phyloP scores from a whole-genome alignment of 2,329 filamentous ascomycete genomes.

The Teratosphaeria gauchensis region DNA sequence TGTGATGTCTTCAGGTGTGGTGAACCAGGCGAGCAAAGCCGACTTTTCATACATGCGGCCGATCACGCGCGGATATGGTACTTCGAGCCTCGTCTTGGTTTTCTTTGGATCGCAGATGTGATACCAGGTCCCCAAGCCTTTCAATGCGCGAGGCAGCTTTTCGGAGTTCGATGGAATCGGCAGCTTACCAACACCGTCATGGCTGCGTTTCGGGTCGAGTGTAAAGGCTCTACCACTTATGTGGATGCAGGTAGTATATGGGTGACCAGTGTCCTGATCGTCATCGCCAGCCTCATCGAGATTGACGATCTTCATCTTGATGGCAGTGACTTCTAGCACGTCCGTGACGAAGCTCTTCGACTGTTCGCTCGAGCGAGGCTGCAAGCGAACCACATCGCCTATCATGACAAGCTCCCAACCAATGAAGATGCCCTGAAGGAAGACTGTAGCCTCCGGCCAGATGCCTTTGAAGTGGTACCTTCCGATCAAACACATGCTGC shows the following conservation, averaged over 20 bases:
- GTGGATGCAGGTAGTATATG: constrained; percentile 37
- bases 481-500: constrained; percentile 44
- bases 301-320: constrained; percentile 41
- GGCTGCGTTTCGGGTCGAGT: constrained; percentile 22
- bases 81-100: constrained; percentile 27
- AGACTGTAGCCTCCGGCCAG: constrained; percentile 47
- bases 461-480: constrained; percentile 43
- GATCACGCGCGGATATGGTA: constrained; percentile 44
- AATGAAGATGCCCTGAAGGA: constrained; percentile 45
- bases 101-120: constrained; percentile 34
- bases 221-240: constrained; percentile 44
- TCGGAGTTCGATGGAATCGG: constrained; percentile 12
- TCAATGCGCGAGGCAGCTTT: constrained; percentile 33
- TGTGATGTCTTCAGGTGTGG: constrained; percentile 15
- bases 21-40: constrained; percentile 39
- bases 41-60: constrained; percentile 46
- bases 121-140: constrained; percentile 45
- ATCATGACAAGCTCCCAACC: constrained; percentile 46
- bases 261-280: constrained; percentile 33
- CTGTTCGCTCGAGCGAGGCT: constrained; percentile 13
- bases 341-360: constrained; percentile 33
- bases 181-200: constrained; percentile 22
- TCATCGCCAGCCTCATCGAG: constrained; percentile 39
- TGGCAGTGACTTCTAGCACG: constrained; percentile 44
- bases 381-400: constrained; percentile 46